Evolutionary conservation across 83 land plant species (phyloP), one percentile per base, ranked within the genome.

Genomic region (Isoetes engelmannii): DNA sequence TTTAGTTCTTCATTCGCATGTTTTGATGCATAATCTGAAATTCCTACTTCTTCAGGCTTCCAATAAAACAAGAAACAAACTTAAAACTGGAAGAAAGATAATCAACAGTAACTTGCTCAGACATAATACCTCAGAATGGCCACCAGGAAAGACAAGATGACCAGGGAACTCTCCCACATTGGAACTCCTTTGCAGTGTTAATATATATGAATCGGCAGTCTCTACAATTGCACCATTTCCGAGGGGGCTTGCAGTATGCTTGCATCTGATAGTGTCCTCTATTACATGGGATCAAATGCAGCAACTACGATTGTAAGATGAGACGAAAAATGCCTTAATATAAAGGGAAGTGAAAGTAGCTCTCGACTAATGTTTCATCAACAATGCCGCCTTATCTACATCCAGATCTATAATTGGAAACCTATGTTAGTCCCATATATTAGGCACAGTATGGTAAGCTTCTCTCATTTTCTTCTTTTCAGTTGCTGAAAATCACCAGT

Each of bases 91-190:
- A 44, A 41, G 10, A 41, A 17, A 45, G 8, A 44, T 10, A 37
- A 0, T 64, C 45, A 17, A 7, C 10, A 41, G 3, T 41, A 9
- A 42, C 56, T 66, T 15, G 5, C 53, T 15, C 5, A 5, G 6
- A 66, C 9, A 44, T 45, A 45, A 45, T 73, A 90, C 98, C 97
- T 95, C 97, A n/a, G 99, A 89, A 81, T 95, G 97, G 42, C 99
- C 99, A 67, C 99, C 99, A 17, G 99, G 99, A 63, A 95, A 95
- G 56, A 95, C 97, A 63, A 83, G 82, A 69, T 82, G 78, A 17
- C 97, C 97, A 58, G 97, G 99, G 64, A 86, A 95, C 73, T 95
- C 99, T 12, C 99, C 91, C 4, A 95, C 99, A 76, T 88, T 86
- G 13, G 75, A 63, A 76, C 99, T 91, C 64, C 93, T 83, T 72